Conservation (phyloP, 495 filamentous ascomycete genomes). For the Xylaria flabelliformis region DNA sequence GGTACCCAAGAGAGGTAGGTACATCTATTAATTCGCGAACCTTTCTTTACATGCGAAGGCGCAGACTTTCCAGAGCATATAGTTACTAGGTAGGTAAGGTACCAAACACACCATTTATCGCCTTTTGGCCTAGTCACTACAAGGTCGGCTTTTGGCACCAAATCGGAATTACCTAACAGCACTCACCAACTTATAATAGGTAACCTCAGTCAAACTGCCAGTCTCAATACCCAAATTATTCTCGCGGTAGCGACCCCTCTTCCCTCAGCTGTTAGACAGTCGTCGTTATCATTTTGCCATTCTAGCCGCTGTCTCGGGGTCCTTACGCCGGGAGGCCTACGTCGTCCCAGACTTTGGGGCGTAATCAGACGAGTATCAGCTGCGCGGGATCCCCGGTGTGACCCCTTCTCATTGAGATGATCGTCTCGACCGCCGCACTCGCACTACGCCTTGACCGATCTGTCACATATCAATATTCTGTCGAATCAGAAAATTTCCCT, state of each 20-base stretch:
- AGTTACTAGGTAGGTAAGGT: too few species aligned
- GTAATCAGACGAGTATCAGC: conserved; percentile 12
- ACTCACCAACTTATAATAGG: not conserved
- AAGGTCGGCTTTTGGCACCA: not conserved
- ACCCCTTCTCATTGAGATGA: conserved; percentile 5
- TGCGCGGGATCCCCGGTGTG: not conserved
- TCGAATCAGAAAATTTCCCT: not conserved
- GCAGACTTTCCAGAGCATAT: not conserved
- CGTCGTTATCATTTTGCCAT: not conserved
- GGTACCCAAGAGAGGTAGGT: too few species aligned
- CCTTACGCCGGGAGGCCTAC: not conserved
- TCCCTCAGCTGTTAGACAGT: not conserved
- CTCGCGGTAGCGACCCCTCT: not conserved
- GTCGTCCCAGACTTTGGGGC: not conserved
- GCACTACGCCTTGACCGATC: not conserved
- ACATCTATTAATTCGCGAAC: too few species aligned
- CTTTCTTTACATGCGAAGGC: not conserved
- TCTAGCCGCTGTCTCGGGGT: not conserved
- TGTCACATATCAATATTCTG: not conserved
- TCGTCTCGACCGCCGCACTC: not conserved
- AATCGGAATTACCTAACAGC: not conserved
- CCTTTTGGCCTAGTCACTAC: not conserved
- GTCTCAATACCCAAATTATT: too few species aligned
- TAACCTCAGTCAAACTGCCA: too few species aligned
- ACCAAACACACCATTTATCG: not conserved